Percentiles rank a stretch among this genome's conserved stretches.
Conservation (phyloP, 257 asterid genomes). For the Agastache rugosa region DNA sequence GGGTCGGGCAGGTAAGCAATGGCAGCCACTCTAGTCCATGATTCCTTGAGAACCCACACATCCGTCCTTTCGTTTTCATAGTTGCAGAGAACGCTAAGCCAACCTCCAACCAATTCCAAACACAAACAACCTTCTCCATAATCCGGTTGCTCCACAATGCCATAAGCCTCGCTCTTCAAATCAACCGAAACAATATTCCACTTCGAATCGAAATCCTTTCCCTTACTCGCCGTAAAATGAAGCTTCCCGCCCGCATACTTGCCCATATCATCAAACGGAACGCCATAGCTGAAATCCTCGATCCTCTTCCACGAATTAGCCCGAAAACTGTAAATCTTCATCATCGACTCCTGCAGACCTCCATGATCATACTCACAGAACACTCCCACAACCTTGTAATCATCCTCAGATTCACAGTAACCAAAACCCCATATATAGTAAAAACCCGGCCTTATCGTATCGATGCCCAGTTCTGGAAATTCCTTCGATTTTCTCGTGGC, state of each 20-base stretch:
- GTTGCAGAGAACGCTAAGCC: constrained; percentile 43
- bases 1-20: constrained; percentile 39
- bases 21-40: constrained; percentile 50
- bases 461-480: constrained; percentile 36
- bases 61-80: constrained; percentile 28
- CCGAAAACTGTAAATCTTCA: constrained; percentile 51
- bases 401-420: constrained; percentile 44
- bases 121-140: constrained; percentile 36
- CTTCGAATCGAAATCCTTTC: neutral
- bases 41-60: constrained; percentile 59
- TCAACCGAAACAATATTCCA: constrained; percentile 54
- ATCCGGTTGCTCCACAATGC: constrained; percentile 46
- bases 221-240: constrained; percentile 42
- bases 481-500: constrained; percentile 40
- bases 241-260: constrained; percentile 54
- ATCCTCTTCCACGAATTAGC: constrained; percentile 54
- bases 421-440: constrained; percentile 53
- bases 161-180: constrained; percentile 47
- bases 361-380: constrained; percentile 29
- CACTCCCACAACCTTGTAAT: constrained; percentile 58
- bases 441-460: constrained; percentile 17
- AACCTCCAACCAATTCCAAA: constrained; percentile 48
- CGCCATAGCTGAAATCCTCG: constrained; percentile 42
- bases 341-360: constrained; percentile 29
- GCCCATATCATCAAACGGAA: constrained; percentile 37